Conservation (phyloP, 345 rosid species). For the Eucalyptus pauciflora region DNA sequence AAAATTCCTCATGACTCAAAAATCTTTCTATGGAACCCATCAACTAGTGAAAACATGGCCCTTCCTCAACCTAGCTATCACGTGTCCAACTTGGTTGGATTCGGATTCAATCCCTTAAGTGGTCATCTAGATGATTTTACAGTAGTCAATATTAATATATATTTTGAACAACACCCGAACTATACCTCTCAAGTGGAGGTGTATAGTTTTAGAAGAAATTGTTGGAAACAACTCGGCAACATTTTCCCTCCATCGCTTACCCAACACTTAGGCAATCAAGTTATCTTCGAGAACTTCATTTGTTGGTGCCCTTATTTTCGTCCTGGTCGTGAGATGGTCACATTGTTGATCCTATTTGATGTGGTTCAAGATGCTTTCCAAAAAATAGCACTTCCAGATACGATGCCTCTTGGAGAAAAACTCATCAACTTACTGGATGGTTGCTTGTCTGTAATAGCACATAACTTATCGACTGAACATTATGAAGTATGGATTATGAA, state of each 20-base stretch:
- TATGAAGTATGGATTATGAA: neutral
- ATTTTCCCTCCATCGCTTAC: neutral
- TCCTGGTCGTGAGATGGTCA: neutral
- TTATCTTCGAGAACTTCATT: neutral
- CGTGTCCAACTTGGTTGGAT: too few relatives aligned
- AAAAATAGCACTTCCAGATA: neutral
- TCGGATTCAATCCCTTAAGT: too few relatives aligned
- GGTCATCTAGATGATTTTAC: too few relatives aligned
- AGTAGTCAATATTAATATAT: too few relatives aligned
- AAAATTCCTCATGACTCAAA: too few relatives aligned
- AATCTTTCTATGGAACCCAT: too few relatives aligned
- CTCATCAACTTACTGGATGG: neutral
- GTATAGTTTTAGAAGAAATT: too few relatives aligned
- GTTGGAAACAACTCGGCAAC: neutral
- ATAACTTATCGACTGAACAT: neutral
- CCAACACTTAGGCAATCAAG: neutral
- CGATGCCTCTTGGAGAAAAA: neutral
- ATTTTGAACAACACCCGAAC: too few relatives aligned
- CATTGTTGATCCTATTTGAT: neutral
- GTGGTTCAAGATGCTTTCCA: neutral
- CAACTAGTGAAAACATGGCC: too few relatives aligned
- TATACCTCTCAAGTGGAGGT: too few relatives aligned
- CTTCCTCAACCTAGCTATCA: too few relatives aligned
- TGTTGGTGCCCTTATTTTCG: neutral
- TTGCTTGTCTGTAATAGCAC: neutral